Evolutionary conservation across 1,284 basidiomycete species (phyloP).

Genomic region (Butyriboletus appendiculatus): DNA sequence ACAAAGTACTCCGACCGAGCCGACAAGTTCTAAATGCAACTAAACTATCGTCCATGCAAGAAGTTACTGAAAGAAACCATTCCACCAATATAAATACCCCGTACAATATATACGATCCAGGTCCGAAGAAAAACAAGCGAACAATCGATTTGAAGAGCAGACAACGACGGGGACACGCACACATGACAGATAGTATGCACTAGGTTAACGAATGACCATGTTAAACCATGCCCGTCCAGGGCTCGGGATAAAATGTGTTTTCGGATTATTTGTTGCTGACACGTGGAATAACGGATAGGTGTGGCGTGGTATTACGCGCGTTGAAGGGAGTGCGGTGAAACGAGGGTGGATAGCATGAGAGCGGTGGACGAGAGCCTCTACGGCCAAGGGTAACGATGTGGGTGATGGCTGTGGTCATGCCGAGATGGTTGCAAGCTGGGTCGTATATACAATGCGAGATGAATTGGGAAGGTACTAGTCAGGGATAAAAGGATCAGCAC

Average conservation of each 20-base stretch:
- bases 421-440: conserved; percentile 4
- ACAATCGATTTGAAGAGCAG: conserved; percentile 1
- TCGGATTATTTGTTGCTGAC: conserved; percentile 15
- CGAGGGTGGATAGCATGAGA: neutral
- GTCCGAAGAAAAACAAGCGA: neutral
- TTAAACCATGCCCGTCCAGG: neutral
- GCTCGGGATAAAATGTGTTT: neutral
- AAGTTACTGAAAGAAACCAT: neutral
- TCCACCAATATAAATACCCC: conserved; percentile 3
- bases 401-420: neutral
- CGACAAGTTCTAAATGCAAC: conserved; percentile 4
- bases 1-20: conserved; percentile 12
- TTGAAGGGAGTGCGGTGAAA: neutral
- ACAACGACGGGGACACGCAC: conserved; percentile 5
- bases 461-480: neutral
- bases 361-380: neutral
- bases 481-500: neutral
- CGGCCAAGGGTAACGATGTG: neutral
- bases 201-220: neutral
- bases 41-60: neutral
- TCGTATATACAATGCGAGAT: conserved; percentile 7
- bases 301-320: conserved; percentile 1
- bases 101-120: conserved; percentile 1
- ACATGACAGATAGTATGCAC: conserved; percentile 1
- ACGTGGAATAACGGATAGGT: conserved; percentile 1